A percentile compares a stretch with the other conserved stretches of the same genome.
phyloP scores from a whole-genome alignment of 768 basidiomycete genomes.

The Agrocybe praecox region DNA sequence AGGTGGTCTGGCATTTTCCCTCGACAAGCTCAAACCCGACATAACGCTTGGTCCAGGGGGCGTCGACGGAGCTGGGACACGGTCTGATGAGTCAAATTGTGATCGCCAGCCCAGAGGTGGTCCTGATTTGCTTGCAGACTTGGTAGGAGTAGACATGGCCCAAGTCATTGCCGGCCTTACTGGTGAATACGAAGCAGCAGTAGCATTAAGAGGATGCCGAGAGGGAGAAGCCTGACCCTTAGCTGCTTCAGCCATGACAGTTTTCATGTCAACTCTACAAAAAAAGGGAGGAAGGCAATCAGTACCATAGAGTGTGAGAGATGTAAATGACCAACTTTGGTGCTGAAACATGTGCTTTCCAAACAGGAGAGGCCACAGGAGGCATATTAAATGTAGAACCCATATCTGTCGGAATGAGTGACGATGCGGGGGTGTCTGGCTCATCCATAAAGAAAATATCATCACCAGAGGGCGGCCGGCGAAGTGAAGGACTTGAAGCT shows the following conservation, averaged over 20 bases:
- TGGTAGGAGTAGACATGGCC: neutral
- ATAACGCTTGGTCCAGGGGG: neutral
- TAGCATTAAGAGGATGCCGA: neutral
- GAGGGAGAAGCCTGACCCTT: constrained; percentile 14
- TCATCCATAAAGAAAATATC: constrained; percentile 90
- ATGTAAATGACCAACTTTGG: constrained; percentile 29
- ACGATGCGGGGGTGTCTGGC: constrained; percentile 35
- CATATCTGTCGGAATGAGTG: constrained; percentile 36
- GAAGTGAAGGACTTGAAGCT: constrained; percentile 27
- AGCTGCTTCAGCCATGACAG: constrained; percentile 82
- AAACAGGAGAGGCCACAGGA: constrained; percentile 30
- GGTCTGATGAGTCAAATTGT: neutral
- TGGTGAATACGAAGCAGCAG: neutral
- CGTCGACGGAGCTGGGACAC: constrained; percentile 1
- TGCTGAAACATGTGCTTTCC: constrained; percentile 52
- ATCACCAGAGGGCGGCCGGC: constrained; percentile 45
- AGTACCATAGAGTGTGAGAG: neutral
- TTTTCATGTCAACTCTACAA: constrained; percentile 77
- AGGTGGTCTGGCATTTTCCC: neutral
- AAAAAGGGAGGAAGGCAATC: constrained; percentile 5
- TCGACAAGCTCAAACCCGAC: neutral
- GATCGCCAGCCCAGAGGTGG: constrained; percentile 8
- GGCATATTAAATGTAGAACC: neutral
- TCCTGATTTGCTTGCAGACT: constrained; percentile 1
- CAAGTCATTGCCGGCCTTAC: neutral